These are phyloP conservation scores for Aspergillus fumigatus DNA, from an alignment of 2,329 filamentous ascomycete genomes.

Conservation along the genomic window DNA sequence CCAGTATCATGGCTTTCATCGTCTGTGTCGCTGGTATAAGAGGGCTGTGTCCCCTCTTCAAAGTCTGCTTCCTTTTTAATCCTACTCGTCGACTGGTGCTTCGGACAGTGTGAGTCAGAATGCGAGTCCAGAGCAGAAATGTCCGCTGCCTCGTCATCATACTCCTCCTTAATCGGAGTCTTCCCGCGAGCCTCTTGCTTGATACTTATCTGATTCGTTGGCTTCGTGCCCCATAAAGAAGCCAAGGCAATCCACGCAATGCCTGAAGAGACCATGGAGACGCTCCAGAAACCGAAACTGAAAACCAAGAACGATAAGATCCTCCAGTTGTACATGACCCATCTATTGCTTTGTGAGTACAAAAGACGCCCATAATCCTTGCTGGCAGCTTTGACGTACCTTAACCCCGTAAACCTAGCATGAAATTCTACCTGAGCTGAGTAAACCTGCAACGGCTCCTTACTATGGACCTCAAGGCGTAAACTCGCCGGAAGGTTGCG, in stretches of 20 bases:
- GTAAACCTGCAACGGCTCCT: slow-evolving; percentile 72
- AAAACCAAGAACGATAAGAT: slow-evolving; percentile 65
- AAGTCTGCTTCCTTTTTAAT: slow-evolving; percentile 26
- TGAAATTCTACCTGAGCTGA: slow-evolving; percentile 62
- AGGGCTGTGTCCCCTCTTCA: neutral
- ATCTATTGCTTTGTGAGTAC: slow-evolving; percentile 43
- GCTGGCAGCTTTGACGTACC: slow-evolving; percentile 33
- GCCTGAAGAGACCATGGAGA: slow-evolving; percentile 64
- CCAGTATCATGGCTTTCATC: slow-evolving; percentile 7
- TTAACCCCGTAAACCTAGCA: slow-evolving; percentile 70
- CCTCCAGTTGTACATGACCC: slow-evolving; percentile 82
- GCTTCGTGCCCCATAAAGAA: slow-evolving; percentile 33
- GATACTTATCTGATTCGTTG: slow-evolving; percentile 2
- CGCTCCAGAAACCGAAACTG: slow-evolving; percentile 69
- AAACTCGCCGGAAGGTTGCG: slow-evolving; percentile 51
- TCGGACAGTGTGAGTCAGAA: slow-evolving; percentile 4
- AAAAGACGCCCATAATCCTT: neutral
- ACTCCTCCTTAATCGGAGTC: slow-evolving; percentile 19
- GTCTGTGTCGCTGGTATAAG: slow-evolving; percentile 1
- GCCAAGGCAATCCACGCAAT: slow-evolving; percentile 60
- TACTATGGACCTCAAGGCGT: slow-evolving; percentile 66
- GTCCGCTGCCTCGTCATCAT: slow-evolving; percentile 4
- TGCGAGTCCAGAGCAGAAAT: slow-evolving; percentile 1
- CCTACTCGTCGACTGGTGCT: neutral
- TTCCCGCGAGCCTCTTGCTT: slow-evolving; percentile 15